Percentiles rank a stretch among this genome's conserved stretches.
phyloP scores from a whole-genome alignment of 768 basidiomycete genomes.

The Pleurotus tuoliensis region DNA sequence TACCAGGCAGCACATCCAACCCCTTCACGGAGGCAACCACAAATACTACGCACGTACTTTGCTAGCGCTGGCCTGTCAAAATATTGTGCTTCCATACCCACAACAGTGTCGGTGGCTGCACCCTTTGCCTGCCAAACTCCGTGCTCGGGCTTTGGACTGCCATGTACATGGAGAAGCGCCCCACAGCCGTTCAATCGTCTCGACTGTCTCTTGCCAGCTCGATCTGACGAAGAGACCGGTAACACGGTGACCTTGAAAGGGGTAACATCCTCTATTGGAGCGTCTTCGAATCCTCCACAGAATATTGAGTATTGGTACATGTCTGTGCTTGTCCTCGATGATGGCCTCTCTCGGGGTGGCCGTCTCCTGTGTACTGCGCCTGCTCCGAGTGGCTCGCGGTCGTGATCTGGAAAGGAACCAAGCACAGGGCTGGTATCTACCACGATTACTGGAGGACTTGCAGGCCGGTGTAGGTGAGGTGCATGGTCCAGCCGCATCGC shows the following conservation, averaged over 20 bases:
- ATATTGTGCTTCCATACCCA: constrained; percentile 53
- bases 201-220: constrained; percentile 10
- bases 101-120: constrained; percentile 49
- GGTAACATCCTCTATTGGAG: not conserved
- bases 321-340: not conserved
- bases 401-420: not conserved
- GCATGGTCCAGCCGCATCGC: constrained; percentile 60
- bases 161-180: constrained; percentile 52
- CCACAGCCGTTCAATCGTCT: constrained; percentile 57
- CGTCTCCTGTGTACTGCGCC: constrained; percentile 4
- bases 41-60: constrained; percentile 50
- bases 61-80: constrained; percentile 48
- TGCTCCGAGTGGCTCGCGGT: constrained; percentile 4
- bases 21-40: constrained; percentile 66
- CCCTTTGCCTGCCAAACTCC: constrained; percentile 58
- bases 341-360: not conserved
- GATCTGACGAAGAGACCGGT: constrained; percentile 15
- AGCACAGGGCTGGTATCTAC: not conserved
- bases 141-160: constrained; percentile 46
- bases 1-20: constrained; percentile 62
- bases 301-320: not conserved
- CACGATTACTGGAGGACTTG: not conserved
- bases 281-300: not conserved
- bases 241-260: constrained; percentile 32
- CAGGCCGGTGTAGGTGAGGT: constrained; percentile 1